These are phyloP conservation scores for Citrus sinensis DNA, from an alignment of 345 rosid genomes.

Conservation along the genomic window DVS_A1.0 CM039166.1:15297501-15298000, in stretches of 20 bases:
- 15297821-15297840: neutral
- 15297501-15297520: slow-evolving; percentile 17
- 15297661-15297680: neutral
- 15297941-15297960: too few species aligned
- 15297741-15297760: slow-evolving; percentile 21
- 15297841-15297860: neutral
- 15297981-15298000: neutral
- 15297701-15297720: slow-evolving; percentile 12
- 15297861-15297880: neutral
- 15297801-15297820: slow-evolving; percentile 34
- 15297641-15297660: neutral
- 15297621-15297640: neutral
- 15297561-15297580: slow-evolving; percentile 10
- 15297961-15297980: neutral
- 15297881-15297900: neutral
- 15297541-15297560: neutral
- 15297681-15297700: slow-evolving; percentile 11
- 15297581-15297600: slow-evolving; percentile 12
- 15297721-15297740: slow-evolving; percentile 17
- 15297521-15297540: neutral
- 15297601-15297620: slow-evolving; percentile 7
- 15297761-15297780: slow-evolving; percentile 26
- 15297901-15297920: too few species aligned
- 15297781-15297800: slow-evolving; percentile 31
- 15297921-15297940: neutral